Evolutionary conservation across 257 asterid species (phyloP), one percentile per base, ranked within the genome.

Genomic region (Prunella vulgaris): DNA sequence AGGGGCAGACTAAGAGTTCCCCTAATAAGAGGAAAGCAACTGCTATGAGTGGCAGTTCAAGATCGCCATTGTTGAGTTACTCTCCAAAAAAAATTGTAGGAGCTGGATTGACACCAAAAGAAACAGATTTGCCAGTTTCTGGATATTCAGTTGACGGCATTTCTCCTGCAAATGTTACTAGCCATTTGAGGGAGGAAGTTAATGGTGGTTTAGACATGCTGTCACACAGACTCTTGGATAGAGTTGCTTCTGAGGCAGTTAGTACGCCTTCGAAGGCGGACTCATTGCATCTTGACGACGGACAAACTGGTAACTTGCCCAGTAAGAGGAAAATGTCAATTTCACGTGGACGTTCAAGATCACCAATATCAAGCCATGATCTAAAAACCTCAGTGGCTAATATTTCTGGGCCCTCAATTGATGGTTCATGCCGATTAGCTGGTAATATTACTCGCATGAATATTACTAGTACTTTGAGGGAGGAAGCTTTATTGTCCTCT

Each of bases 261-360:
- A 76, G 73, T 57, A 74, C 81, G 71, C 85, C 84, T 56, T 28
- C 40, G 48, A 66, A 52, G 72, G 71, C 27, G 60, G 56, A 76
- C 68, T 24, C 20, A 56, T 64, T 32, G 10, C 68, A 35, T 77
- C 66, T 63, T 56, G 79, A 78, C 49, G 82, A 82, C 79, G 85
- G 51, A 63, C 66, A 76, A 44, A 61, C 76, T 56, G 60, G 12
- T 68, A 61, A 38, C 5, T 75, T 76, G 70, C 54, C 84, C 44
- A 73, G 67, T 70, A 86, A 82, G 75, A 83, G 83, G 78, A 82
- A 84, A 73, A 33, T 24, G 38, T n/a, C 74, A 62, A 61, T 70
- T 62, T 76, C 81, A 69, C 60, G 37, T 33, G 63, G 80, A 60
- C 71, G 78, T 70, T 73, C 84, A 69, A 81, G 77, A 59, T 81